Evolutionary conservation across 345 rosid species (phyloP).

Genomic region (Chamaenerion angustifolium): DNA sequence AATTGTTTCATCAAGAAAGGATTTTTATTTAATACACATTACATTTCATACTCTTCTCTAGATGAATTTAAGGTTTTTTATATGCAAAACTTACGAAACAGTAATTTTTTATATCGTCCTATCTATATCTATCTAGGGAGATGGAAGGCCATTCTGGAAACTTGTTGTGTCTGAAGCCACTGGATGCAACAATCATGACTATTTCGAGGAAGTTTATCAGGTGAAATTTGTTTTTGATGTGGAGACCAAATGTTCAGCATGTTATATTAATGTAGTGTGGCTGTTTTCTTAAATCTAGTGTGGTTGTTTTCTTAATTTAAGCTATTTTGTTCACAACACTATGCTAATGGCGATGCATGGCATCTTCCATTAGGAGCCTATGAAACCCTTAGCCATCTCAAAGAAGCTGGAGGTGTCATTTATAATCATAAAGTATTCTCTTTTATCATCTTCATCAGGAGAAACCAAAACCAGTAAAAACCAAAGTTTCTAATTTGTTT

Average conservation of each 20-base stretch:
- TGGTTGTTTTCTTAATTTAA: neutral
- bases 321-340: conserved; percentile 30
- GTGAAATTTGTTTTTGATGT: conserved; percentile 17
- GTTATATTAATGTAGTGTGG: neutral
- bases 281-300: no score
- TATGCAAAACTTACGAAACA: neutral
- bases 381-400: conserved; percentile 43
- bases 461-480: neutral
- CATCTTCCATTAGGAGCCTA: conserved; percentile 68
- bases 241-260: neutral
- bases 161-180: conserved; percentile 76
- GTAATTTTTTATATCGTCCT: conserved; percentile 2
- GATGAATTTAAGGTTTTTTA: no score
- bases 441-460: conserved; percentile 12
- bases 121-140: conserved; percentile 38
- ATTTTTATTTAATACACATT: no score
- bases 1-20: neutral
- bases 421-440: conserved; percentile 18
- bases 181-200: conserved; percentile 50
- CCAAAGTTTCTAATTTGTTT: conserved; percentile 10
- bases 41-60: no score
- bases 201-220: conserved; percentile 81
- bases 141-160: conserved; percentile 84
- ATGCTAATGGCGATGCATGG: conserved; percentile 80
- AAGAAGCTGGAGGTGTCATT: conserved; percentile 65